Evolutionary conservation across 2,329 filamentous ascomycete species (phyloP).

Genomic region (Hymenoscyphus fraxineus): DNA sequence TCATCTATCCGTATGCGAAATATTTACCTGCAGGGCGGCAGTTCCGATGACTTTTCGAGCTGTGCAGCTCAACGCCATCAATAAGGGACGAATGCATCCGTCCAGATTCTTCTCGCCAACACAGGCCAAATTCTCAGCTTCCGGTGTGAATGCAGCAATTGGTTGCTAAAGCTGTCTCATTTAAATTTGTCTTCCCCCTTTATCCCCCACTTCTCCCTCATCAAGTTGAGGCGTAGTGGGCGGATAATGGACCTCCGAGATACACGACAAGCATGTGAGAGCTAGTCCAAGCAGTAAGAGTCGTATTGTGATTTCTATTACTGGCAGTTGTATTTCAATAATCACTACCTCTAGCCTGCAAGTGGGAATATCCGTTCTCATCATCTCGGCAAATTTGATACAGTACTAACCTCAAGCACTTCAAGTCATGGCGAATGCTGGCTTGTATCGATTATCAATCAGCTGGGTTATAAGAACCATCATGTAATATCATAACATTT

Average conservation of each 20-base stretch:
- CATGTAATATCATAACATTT: too few species aligned
- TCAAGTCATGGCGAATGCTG: not conserved
- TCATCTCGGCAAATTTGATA: not conserved
- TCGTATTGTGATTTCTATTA: not conserved
- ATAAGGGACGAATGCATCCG: not conserved
- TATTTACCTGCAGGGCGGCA: not conserved
- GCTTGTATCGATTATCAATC: not conserved
- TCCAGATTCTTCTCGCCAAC: not conserved
- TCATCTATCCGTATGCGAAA: not conserved
- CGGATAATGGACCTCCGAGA: not conserved
- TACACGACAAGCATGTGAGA: not conserved
- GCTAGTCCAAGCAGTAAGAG: not conserved
- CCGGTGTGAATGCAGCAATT: not conserved
- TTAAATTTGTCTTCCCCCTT: not conserved
- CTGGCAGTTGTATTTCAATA: not conserved
- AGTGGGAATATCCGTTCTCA: not conserved
- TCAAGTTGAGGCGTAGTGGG: not conserved
- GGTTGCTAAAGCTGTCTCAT: not conserved
- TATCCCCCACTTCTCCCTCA: not conserved
- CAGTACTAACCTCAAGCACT: not conserved
- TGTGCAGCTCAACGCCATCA: not conserved
- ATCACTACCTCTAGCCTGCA: not conserved
- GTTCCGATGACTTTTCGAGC: not conserved
- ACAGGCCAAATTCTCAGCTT: not conserved
- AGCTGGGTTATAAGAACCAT: not conserved